These are phyloP conservation scores for Suhomyces canberraensis DNA, from an alignment of 805 yeast species.

Conservation along the genomic window DNA sequence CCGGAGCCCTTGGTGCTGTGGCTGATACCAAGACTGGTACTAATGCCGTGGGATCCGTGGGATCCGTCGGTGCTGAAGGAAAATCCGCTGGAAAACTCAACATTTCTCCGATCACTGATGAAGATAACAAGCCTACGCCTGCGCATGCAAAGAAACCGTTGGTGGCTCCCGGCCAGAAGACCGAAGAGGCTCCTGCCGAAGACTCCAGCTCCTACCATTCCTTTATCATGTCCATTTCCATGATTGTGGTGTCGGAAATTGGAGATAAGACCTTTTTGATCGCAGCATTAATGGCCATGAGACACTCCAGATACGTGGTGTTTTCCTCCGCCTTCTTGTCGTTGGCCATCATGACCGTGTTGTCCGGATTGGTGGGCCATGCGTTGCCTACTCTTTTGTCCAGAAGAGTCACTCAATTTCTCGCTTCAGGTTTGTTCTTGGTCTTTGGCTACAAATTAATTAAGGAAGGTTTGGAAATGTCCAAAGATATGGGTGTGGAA, in stretches of 20 bases:
- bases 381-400: constrained; percentile 83
- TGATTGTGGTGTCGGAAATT: constrained; percentile 93
- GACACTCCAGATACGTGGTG: constrained; percentile 77
- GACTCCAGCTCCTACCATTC: constrained; percentile 37
- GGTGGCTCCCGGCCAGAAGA: constrained; percentile 11
- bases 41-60: neutral
- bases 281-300: constrained; percentile 98
- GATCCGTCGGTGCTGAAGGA: neutral
- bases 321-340: constrained; percentile 86
- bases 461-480: constrained; percentile 79
- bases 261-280: constrained; percentile 97
- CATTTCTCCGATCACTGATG: constrained; percentile 19
- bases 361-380: constrained; percentile 90
- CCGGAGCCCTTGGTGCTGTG: constrained; percentile 1
- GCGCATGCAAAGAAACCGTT: constrained; percentile 18
- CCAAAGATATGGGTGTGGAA: constrained; percentile 79
- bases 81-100: constrained; percentile 11
- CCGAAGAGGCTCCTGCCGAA: constrained; percentile 11
- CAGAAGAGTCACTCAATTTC: constrained; percentile 69
- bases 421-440: constrained; percentile 78
- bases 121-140: constrained; percentile 30
- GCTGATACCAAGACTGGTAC: neutral
- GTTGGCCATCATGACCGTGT: constrained; percentile 82
- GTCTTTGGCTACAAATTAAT: constrained; percentile 78
- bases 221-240: constrained; percentile 75